Percentiles rank a stretch among this genome's conserved stretches.
phyloP scores from a whole-genome alignment of 176 grass and related monocot genomes.

The Zea mays region DNA sequence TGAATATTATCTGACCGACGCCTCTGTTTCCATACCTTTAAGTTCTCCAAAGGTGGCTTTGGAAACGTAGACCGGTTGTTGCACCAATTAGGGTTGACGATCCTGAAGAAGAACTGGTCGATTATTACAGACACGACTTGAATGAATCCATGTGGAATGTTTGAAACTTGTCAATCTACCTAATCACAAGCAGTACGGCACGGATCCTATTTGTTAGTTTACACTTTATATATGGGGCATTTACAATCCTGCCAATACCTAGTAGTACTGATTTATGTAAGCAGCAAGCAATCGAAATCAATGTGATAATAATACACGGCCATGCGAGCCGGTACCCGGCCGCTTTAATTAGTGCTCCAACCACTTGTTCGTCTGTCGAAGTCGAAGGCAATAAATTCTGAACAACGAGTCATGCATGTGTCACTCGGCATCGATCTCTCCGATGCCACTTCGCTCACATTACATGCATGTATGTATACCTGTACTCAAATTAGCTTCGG shows the following conservation, averaged over 20 bases:
- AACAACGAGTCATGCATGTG: constrained; percentile 45
- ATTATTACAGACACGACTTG: constrained; percentile 23
- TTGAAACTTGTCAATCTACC: constrained; percentile 31
- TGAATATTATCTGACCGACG: neutral
- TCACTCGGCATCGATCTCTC: constrained; percentile 34
- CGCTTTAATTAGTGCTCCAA: constrained; percentile 5
- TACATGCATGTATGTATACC: constrained; percentile 51
- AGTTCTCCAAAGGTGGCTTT: no score
- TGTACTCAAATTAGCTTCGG: constrained; percentile 47
- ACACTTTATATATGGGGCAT: neutral
- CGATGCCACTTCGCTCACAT: constrained; percentile 36
- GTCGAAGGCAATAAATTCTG: constrained; percentile 26
- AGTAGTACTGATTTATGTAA: constrained; percentile 9
- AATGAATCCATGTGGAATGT: constrained; percentile 33
- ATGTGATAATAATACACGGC: constrained; percentile 4
- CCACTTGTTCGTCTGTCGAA: neutral
- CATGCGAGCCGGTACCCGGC: constrained; percentile 1
- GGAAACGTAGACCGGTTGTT: neutral
- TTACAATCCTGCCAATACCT: constrained; percentile 3
- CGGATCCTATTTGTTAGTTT: neutral
- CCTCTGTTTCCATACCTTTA: no score
- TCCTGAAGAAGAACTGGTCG: neutral
- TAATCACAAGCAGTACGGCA: neutral
- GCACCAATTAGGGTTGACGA: neutral
- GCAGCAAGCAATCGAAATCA: constrained; percentile 26